Evolutionary conservation across 192 early-diverging fungal species (phyloP).

Genomic region (Podila verticillata): DNA sequence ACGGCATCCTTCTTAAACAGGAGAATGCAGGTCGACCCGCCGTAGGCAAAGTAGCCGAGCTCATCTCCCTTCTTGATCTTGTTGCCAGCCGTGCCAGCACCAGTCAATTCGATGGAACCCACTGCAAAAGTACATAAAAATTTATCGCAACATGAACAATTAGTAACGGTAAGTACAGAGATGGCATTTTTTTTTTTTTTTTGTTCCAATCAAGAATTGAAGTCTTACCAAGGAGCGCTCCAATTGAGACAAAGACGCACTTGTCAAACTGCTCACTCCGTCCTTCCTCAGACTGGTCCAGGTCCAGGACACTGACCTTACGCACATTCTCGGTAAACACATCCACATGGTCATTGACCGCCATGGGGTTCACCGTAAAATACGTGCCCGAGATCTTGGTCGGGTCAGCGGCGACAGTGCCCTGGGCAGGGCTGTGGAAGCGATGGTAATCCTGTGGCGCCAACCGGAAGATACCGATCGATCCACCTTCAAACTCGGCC

Average conservation of each 20-base stretch:
- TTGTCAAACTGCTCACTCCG: constrained; percentile 54
- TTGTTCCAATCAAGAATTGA: background rate
- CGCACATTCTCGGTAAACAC: constrained; percentile 81
- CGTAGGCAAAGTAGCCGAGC: constrained; percentile 81
- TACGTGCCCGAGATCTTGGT: constrained; percentile 67
- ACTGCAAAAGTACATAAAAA: constrained; percentile 49
- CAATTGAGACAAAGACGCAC: constrained; percentile 71
- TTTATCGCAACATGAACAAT: background rate
- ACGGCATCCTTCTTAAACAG: constrained; percentile 73
- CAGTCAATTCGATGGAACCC: constrained; percentile 71
- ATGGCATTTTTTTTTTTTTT: background rate
- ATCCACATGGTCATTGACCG: constrained; percentile 67
- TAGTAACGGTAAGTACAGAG: too few species aligned
- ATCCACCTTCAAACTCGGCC: constrained; percentile 61
- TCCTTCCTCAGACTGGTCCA: constrained; percentile 13
- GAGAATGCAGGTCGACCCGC: constrained; percentile 75
- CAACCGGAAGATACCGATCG: constrained; percentile 74
- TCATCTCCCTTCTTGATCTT: constrained; percentile 73
- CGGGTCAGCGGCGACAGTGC: constrained; percentile 53
- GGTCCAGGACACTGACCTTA: constrained; percentile 60
- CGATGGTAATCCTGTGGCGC: constrained; percentile 88
- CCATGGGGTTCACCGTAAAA: constrained; percentile 81
- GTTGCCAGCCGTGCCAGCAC: constrained; percentile 50
- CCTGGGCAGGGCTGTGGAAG: constrained; percentile 74
- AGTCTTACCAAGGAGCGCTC: constrained; percentile 64